phyloP scores from a whole-genome alignment of 352 stramenopile genomes.

The Thraustotheca clavata region DNA sequence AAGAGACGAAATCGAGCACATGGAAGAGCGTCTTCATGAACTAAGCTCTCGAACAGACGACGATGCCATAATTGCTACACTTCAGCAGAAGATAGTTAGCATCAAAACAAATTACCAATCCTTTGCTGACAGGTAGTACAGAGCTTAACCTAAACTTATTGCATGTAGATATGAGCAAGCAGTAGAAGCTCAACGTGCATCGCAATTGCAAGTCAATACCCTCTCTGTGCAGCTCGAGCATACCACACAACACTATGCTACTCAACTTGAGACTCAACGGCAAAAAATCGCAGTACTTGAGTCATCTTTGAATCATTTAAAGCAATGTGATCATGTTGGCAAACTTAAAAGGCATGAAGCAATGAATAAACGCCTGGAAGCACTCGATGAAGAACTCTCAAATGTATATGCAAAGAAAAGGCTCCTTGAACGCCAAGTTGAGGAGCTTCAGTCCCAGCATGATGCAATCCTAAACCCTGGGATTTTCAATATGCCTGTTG shows the following conservation, averaged over 20 bases:
- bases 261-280: conserved; percentile 27
- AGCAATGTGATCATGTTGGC: conserved; percentile 47
- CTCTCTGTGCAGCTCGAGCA: conserved; percentile 38
- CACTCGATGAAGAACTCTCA: conserved; percentile 49
- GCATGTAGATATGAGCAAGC: conserved; percentile 46
- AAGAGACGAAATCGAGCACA: conserved; percentile 39
- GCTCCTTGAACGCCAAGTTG: conserved; percentile 8
- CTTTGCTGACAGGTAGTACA: conserved; percentile 33
- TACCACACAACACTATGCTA: conserved; percentile 35
- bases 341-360: conserved; percentile 57
- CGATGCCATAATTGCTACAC: conserved; percentile 79
- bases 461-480: neutral
- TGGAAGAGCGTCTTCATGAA: conserved; percentile 57
- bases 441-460: conserved; percentile 50
- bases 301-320: conserved; percentile 36
- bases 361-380: conserved; percentile 61
- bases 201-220: conserved; percentile 36
- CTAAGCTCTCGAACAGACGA: conserved; percentile 80
- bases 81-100: conserved; percentile 87
- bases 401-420: conserved; percentile 10
- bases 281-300: conserved; percentile 37
- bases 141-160: neutral
- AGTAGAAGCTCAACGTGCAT: conserved; percentile 41
- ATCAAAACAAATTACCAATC: conserved; percentile 79
- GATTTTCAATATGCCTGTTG: neutral